Evolutionary conservation across 2,329 filamentous ascomycete species (phyloP), one percentile per base, ranked within the genome.

Genomic region (Diaporthe australafricana): DNA sequence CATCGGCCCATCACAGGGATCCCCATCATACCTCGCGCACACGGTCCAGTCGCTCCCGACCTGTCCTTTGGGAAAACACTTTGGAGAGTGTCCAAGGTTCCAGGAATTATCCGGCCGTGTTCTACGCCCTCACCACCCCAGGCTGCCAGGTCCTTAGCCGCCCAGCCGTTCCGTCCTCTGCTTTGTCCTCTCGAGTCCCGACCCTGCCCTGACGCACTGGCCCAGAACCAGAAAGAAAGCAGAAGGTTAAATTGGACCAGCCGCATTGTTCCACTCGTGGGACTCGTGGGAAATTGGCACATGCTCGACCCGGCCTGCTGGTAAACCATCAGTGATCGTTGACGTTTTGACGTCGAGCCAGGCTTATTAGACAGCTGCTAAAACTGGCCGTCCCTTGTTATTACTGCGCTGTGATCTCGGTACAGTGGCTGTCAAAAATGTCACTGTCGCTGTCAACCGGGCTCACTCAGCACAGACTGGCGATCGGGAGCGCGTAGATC

Each of bases 1-100:
- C 60, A 50, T 25, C 60, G 45, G 60, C 60, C 56, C 67, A 69
- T 52, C 53, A 69, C 60, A 60, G 67, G 67, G 67, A 35, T 22
- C 25, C 42, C 62, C 32, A 45, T 47, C 40, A n/a, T 45, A 9
- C 20, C 27, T 22, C n/a, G 50, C 65, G 14, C 35, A 47, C 47
- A 14, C 32, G 35, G 22, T 68, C n/a, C 12, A 35, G 50, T 20
- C 53, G 45, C 9, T 50, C 66, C 65, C 40, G 42, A n/a, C 32
- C 40, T 20, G 60, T 48, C 42, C 14, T n/a, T 20, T 27, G 60
- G 6, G 25, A 47, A 62, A 62, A 32, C 57, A n/a, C n/a, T n/a
- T n/a, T 35, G n/a, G 57, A 9, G 11, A 20, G 6, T 16, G 12
- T 17, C 3, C 35, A 27, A 14, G 27, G 38, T 14, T 17, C 3